phyloP scores from a whole-genome alignment of 805 yeast genomes.

The Metschnikowia hibisci region DNA sequence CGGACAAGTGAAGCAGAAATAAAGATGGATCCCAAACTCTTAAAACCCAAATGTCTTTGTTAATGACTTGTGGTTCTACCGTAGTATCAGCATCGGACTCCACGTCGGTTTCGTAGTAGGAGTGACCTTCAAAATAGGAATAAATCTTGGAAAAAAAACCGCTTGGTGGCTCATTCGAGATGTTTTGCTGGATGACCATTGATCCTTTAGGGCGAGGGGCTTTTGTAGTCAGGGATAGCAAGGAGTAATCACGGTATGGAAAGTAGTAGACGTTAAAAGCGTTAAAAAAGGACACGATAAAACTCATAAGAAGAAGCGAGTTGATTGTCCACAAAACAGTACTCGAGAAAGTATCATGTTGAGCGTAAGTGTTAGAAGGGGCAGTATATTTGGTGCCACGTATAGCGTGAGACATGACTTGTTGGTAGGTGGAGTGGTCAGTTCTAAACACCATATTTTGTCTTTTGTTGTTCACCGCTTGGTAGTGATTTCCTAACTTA shows the following conservation, averaged over 20 bases:
- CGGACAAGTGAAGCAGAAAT: slow-evolving; percentile 48
- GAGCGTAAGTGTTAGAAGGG: neutral
- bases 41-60: slow-evolving; percentile 50
- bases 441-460: slow-evolving; percentile 33
- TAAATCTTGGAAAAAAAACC: slow-evolving; percentile 12
- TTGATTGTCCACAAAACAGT: slow-evolving; percentile 20
- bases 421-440: slow-evolving; percentile 33
- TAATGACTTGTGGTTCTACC: slow-evolving; percentile 16
- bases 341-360: slow-evolving; percentile 8
- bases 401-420: slow-evolving; percentile 21
- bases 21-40: slow-evolving; percentile 65
- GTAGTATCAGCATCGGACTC: slow-evolving; percentile 22
- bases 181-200: slow-evolving; percentile 19
- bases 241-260: slow-evolving; percentile 28
- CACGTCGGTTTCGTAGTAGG: slow-evolving; percentile 18
- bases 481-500: slow-evolving; percentile 24
- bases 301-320: slow-evolving; percentile 11
- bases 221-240: slow-evolving; percentile 25
- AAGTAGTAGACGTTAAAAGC: slow-evolving; percentile 14
- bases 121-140: slow-evolving; percentile 16
- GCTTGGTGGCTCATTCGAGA: slow-evolving; percentile 10
- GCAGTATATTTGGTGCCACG: slow-evolving; percentile 7
- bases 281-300: slow-evolving; percentile 17
- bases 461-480: slow-evolving; percentile 24
- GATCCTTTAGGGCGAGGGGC: slow-evolving; percentile 24